Base-by-base conservation (phyloP, 2,329 filamentous ascomycete genomes). In the Calycina herbarum region DNA sequence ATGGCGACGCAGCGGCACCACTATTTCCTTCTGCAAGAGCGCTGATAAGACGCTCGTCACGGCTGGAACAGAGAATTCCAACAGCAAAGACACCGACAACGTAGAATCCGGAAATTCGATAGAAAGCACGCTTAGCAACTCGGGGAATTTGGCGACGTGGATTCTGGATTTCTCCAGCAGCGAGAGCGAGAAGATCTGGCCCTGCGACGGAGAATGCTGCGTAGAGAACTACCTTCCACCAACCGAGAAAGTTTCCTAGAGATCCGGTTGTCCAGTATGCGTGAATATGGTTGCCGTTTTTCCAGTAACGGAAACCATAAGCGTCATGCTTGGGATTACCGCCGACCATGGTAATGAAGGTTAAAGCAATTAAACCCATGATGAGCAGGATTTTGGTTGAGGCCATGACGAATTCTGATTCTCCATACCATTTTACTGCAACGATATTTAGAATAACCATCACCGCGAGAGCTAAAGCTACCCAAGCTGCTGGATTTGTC, bases 261-360 rank as follows among this genome's bases (percentile, higher is more conserved):
- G n/a, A 10, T 31, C 69, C 0, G 56, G 24, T 31, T 3, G 56
- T 33, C 31, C 31, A 33, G n/a, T 40, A 59, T 11, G 29, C 57
- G n/a, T 27, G 29, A n/a, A 59, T 35, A 27, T 54, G 48, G 13
- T 54, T 35, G 17, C 29, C 29, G 17, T 42, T 79, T 1, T 82
- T 79, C 85, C 86, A 89, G 75, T 84, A 85, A 24, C 85, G 83
- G 74, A 93, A 93, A 1, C 91, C 90, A 70, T 90, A 92, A 0
- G 84, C 80, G 70, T 93, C 89, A 35, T 84, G 80, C 1, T 86
- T 75, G 0, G 92, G 92, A 71, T 95, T 95, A 1, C 89, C 92
- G 4, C 92, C 92, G 0, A 94, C 78, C 89, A 94, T 94, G 68
- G 87, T 87, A 70, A 95, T 82, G 73, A 95, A 92, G 3, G 92